Evolutionary conservation across 1,139 yeast genomes (phyloP).

Genomic region (Candida sp.): DNA sequence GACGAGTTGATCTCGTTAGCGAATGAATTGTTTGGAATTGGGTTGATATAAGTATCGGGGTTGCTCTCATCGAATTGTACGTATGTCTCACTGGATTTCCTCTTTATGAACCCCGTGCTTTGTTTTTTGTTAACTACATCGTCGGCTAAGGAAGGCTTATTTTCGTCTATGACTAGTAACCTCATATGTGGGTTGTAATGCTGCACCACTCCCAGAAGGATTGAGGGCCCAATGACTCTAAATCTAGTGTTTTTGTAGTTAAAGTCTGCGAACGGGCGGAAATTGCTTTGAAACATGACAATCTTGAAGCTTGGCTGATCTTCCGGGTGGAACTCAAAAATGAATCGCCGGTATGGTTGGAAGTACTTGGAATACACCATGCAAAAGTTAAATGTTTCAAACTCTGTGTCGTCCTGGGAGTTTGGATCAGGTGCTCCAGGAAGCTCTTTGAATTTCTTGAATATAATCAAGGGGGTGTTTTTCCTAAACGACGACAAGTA

Average conservation of each 20-base stretch:
- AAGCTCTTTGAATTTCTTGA: conserved; percentile 35
- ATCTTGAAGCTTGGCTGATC: conserved; percentile 23
- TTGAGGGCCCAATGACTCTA: conserved; percentile 42
- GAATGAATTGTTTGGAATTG: conserved; percentile 28
- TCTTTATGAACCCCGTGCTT: conserved; percentile 30
- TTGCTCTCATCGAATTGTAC: conserved; percentile 12
- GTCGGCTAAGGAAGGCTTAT: conserved; percentile 42
- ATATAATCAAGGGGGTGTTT: conserved; percentile 38
- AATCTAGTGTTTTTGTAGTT: conserved; percentile 40
- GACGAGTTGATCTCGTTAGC: conserved; percentile 6
- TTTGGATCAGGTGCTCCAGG: conserved; percentile 29
- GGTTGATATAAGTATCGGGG: conserved; percentile 28
- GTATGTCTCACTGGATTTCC: conserved; percentile 6
- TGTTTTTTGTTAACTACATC: conserved; percentile 33
- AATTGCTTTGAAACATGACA: conserved; percentile 38
- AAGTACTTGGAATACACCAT: conserved; percentile 34
- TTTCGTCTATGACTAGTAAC: conserved; percentile 36
- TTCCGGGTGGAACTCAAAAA: conserved; percentile 19
- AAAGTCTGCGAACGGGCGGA: conserved; percentile 47
- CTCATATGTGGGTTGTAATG: conserved; percentile 39
- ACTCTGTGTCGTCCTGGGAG: conserved; percentile 19
- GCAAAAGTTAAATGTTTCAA: conserved; percentile 40
- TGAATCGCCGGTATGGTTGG: conserved; percentile 31
- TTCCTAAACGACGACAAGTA: conserved; percentile 42
- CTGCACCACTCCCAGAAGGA: conserved; percentile 32